Percentiles rank a stretch among this genome's conserved stretches.
Evolutionary conservation across 73 alveolate genomes (phyloP).

Genomic region (Effrenium voratum): DNA sequence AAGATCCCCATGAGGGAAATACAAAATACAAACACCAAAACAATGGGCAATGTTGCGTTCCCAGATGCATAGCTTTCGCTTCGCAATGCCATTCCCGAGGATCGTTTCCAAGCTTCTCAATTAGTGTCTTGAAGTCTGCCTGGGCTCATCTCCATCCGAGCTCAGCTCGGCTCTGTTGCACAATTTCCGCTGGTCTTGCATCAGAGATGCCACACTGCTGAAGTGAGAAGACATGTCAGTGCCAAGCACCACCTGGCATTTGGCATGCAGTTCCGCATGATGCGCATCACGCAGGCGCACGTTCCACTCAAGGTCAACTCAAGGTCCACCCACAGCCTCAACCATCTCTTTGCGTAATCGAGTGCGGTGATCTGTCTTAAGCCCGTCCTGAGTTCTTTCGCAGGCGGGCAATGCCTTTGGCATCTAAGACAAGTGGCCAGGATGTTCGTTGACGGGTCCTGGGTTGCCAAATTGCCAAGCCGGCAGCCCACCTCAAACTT

Average conservation of each 20-base stretch:
- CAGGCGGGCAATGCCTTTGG: neutral
- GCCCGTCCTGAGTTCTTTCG: conserved; percentile 33
- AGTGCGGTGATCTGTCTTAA: conserved; percentile 73
- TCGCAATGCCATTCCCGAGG: conserved; percentile 74
- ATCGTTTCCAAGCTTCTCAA: conserved; percentile 81
- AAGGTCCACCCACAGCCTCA: conserved; percentile 56
- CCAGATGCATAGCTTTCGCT: conserved; percentile 72
- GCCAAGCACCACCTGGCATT: conserved; percentile 77
- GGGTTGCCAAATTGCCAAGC: neutral
- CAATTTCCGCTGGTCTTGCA: neutral
- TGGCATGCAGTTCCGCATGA: neutral
- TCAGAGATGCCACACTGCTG: conserved; percentile 56
- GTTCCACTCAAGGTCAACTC: too few species aligned
- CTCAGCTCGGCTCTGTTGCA: neutral
- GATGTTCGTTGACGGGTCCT: conserved; percentile 81
- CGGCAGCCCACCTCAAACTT: too few species aligned
- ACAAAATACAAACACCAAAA: neutral
- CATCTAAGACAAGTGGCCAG: conserved; percentile 17
- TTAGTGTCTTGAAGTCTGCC: conserved; percentile 89
- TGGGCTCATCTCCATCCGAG: neutral
- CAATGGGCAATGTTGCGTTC: neutral
- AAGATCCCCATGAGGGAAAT: neutral
- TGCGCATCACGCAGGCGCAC: too few species aligned
- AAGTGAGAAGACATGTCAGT: conserved; percentile 89
- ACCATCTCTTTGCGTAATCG: conserved; percentile 90